A percentile compares a stretch with the other conserved stretches of the same genome.
Conservation (phyloP, 2,329 filamentous ascomycete genomes). For the Epichloe aotearoae region DNA sequence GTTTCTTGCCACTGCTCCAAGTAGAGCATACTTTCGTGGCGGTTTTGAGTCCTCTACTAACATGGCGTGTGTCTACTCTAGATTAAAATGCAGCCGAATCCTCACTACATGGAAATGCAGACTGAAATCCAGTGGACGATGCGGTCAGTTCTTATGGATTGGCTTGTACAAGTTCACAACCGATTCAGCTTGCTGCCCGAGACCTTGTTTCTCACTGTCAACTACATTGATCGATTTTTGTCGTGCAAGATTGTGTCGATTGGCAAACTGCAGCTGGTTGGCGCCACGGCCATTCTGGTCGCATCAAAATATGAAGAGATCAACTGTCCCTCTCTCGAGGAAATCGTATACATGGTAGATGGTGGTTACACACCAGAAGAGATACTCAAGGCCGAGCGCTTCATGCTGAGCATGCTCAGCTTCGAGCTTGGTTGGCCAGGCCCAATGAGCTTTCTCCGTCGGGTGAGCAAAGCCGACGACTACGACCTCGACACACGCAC, state of each 20-base stretch:
- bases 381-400: constrained; percentile 91
- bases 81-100: constrained; percentile 71
- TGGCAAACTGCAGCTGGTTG: constrained; percentile 88
- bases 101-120: constrained; percentile 94
- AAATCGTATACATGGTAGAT: constrained; percentile 98
- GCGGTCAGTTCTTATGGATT: constrained; percentile 94
- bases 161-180: constrained; percentile 90
- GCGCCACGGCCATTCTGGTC: constrained; percentile 88
- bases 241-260: constrained; percentile 90
- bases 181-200: constrained; percentile 86
- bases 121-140: constrained; percentile 99
- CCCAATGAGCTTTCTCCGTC: constrained; percentile 92
- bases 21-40: no score
- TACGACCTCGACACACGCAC: constrained; percentile 94
- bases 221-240: constrained; percentile 95
- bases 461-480: constrained; percentile 96
- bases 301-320: constrained; percentile 99
- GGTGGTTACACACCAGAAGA: constrained; percentile 79
- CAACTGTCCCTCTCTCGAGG: constrained; percentile 85
- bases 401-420: constrained; percentile 93
- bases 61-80: constrained; percentile 20
- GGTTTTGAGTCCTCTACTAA: background rate
- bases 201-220: constrained; percentile 87
- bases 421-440: constrained; percentile 98
- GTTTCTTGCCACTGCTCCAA: background rate